A percentile compares a stretch with the other conserved stretches of the same genome.
Evolutionary conservation across 23 red algal genomes (phyloP).

Genomic region (Gracilaria caudata): DNA sequence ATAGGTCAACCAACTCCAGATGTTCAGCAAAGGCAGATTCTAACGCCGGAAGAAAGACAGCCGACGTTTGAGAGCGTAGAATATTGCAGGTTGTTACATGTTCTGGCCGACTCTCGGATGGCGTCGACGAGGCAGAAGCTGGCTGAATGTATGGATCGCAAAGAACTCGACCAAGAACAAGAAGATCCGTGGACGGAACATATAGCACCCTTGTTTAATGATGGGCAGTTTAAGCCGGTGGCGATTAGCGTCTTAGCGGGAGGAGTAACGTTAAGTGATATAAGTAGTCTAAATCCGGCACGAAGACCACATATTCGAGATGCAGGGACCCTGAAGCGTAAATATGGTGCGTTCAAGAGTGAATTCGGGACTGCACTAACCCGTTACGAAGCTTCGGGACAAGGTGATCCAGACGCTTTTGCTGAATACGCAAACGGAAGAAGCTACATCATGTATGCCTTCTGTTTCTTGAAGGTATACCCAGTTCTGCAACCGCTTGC

Average conservation of each 20-base stretch:
- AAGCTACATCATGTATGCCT: constrained; percentile 25
- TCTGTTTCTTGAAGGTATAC: constrained; percentile 15
- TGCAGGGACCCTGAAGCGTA: constrained; percentile 13
- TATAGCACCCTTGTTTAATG: constrained; percentile 20
- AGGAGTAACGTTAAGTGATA: constrained; percentile 15
- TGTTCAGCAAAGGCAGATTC: no score
- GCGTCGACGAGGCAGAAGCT: neutral
- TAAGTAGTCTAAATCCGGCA: neutral
- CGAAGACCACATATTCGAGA: neutral
- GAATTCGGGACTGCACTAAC: constrained; percentile 8
- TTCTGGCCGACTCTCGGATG: neutral
- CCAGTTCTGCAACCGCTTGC: constrained; percentile 17
- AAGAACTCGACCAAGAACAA: neutral
- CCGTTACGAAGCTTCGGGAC: constrained; percentile 16
- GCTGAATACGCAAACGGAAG: neutral
- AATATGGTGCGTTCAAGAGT: constrained; percentile 9
- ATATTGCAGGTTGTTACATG: neutral
- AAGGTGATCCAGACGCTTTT: constrained; percentile 29
- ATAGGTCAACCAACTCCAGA: no score
- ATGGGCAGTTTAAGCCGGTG: neutral
- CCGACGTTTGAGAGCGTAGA: neutral
- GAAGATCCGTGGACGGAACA: constrained; percentile 12
- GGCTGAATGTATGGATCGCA: neutral
- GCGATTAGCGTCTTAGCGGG: neutral
- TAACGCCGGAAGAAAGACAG: neutral